Evolutionary conservation across 257 asterid genomes (phyloP).

Genomic region (Petunia axillaris): DNA sequence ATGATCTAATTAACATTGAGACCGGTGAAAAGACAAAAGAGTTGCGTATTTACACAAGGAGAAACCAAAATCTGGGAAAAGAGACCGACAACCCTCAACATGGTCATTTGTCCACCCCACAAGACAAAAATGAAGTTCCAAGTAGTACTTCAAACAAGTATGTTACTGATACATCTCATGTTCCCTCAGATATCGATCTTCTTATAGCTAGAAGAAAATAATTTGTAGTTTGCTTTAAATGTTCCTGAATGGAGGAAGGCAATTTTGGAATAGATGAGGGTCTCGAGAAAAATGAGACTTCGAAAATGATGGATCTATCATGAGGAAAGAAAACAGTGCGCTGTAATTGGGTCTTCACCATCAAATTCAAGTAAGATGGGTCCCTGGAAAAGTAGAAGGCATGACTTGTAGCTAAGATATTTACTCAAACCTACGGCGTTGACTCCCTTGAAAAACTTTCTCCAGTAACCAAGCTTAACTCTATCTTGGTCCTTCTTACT

Average conservation of each 20-base stretch:
- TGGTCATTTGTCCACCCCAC: too few relatives aligned
- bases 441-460: constrained; percentile 1
- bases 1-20: too few relatives aligned
- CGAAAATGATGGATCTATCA: not conserved
- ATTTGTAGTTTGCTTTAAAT: not conserved
- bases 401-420: constrained; percentile 4
- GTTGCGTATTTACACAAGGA: too few relatives aligned
- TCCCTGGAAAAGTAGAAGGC: not conserved
- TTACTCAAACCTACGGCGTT: not conserved
- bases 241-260: not conserved
- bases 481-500: not conserved
- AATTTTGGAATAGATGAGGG: not conserved
- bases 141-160: too few relatives aligned
- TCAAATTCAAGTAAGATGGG: too few relatives aligned
- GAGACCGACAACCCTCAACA: too few relatives aligned
- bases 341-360: not conserved
- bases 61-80: too few relatives aligned
- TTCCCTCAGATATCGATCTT: too few relatives aligned
- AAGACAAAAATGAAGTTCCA: too few relatives aligned
- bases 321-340: not conserved
- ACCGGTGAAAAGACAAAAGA: too few relatives aligned
- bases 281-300: not conserved
- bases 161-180: too few relatives aligned
- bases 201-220: too few relatives aligned
- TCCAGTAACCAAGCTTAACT: not conserved